These are phyloP conservation scores for Eucalyptus shirleyi DNA, from an alignment of 345 rosid genomes.

Conservation along the genomic window DNA sequence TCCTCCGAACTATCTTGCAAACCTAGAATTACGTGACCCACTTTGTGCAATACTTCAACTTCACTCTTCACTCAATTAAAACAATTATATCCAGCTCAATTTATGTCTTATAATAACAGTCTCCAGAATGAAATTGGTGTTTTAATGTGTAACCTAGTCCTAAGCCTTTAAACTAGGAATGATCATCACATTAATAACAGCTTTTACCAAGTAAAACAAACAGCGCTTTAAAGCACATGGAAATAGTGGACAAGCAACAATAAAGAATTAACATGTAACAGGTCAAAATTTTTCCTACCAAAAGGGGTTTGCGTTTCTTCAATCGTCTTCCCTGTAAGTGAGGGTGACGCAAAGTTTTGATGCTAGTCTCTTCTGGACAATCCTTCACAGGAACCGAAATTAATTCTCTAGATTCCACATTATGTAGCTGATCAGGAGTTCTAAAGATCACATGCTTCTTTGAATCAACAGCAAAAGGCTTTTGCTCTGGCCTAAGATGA, in stretches of 20 bases:
- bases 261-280: background rate
- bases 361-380: conserved; percentile 1
- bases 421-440: conserved; percentile 3
- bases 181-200: background rate
- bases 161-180: background rate
- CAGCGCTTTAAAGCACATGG: background rate
- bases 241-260: background rate
- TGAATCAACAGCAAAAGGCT: background rate
- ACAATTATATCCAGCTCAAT: background rate
- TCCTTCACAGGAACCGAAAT: conserved; percentile 4
- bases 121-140: background rate
- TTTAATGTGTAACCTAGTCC: background rate
- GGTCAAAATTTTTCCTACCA: conserved; percentile 14
- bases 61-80: background rate
- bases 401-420: background rate
- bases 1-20: background rate
- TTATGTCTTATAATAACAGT: background rate
- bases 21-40: background rate
- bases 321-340: conserved; percentile 18
- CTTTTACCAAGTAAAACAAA: background rate
- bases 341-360: conserved; percentile 16
- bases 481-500: background rate
- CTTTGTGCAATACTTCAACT: background rate
- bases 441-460: conserved; percentile 6
- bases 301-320: conserved; percentile 15